phyloP scores from a whole-genome alignment of 495 filamentous ascomycete species.

The Penicillium canariense region DNA sequence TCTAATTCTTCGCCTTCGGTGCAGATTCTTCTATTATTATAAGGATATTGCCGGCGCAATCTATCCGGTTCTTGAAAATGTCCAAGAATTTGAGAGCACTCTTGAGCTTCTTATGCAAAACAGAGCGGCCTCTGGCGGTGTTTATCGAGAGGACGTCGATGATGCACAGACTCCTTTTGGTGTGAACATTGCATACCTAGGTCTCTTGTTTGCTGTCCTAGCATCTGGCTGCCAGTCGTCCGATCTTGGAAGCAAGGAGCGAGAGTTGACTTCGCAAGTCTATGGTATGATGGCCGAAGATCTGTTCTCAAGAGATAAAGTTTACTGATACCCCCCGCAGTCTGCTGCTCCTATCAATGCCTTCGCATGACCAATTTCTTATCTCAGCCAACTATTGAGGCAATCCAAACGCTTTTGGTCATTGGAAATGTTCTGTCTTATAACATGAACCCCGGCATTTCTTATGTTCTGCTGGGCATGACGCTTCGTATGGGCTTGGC shows the following conservation, averaged over 20 bases:
- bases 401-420: slow-evolving; percentile 56
- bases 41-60: slow-evolving; percentile 80
- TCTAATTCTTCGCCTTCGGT: neutral
- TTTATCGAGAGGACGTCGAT: slow-evolving; percentile 36
- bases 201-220: slow-evolving; percentile 73
- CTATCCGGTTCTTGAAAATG: slow-evolving; percentile 75
- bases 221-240: slow-evolving; percentile 82
- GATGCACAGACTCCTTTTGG: slow-evolving; percentile 50
- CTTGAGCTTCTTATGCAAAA: slow-evolving; percentile 67
- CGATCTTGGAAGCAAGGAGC: slow-evolving; percentile 58
- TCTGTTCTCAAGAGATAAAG: neutral
- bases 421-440: slow-evolving; percentile 62
- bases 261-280: slow-evolving; percentile 58
- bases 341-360: slow-evolving; percentile 63
- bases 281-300: slow-evolving; percentile 37
- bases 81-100: slow-evolving; percentile 65
- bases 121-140: slow-evolving; percentile 49
- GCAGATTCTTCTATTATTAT: slow-evolving; percentile 70
- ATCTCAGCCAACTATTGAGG: slow-evolving; percentile 56
- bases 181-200: slow-evolving; percentile 62
- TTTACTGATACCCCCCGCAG: slow-evolving; percentile 20
- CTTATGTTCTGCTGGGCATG: slow-evolving; percentile 57
- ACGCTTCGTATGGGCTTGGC: slow-evolving; percentile 58
- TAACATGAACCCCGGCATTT: slow-evolving; percentile 64
- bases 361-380: slow-evolving; percentile 62